Conservation (phyloP, 2,329 filamentous ascomycete genomes). For the Fusarium sarcochroum region DNA sequence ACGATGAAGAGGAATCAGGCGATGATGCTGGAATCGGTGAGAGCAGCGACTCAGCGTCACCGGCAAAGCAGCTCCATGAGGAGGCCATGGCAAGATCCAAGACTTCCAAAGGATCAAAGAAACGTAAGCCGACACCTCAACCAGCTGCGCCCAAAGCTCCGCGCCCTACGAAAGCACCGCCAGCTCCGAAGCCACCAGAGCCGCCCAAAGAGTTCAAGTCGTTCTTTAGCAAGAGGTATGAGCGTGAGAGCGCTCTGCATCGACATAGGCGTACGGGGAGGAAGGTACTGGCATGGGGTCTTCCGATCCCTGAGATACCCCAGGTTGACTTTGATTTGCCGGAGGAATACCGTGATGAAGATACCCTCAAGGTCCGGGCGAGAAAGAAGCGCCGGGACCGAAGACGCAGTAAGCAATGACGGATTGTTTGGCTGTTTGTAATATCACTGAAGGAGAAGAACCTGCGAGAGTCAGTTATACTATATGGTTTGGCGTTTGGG, state of each 20-base stretch:
- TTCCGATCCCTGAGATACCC: constrained; percentile 79
- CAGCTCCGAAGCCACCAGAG: constrained; percentile 53
- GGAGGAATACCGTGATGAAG: constrained; percentile 70
- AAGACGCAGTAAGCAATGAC: constrained; percentile 63
- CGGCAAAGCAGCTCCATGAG: constrained; percentile 80
- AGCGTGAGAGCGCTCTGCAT: constrained; percentile 84
- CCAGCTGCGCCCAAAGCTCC: constrained; percentile 33
- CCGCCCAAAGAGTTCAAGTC: constrained; percentile 79
- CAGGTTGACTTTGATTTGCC: constrained; percentile 83
- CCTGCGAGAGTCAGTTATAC: constrained; percentile 30
- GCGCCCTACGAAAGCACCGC: constrained; percentile 44
- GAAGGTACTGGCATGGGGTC: constrained; percentile 84
- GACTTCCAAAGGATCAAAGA: constrained; percentile 53
- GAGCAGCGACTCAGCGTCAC: constrained; percentile 60
- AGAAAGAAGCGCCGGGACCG: constrained; percentile 73
- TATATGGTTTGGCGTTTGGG: constrained; percentile 42
- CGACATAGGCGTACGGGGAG: constrained; percentile 78
- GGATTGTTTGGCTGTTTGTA: constrained; percentile 40
- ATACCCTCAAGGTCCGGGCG: constrained; percentile 70
- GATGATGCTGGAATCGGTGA: constrained; percentile 69
- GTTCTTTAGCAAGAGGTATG: constrained; percentile 85
- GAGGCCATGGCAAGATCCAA: constrained; percentile 73
- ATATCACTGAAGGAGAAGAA: constrained; percentile 29
- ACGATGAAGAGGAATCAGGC: constrained; percentile 44
- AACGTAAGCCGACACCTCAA: constrained; percentile 49